Evolutionary conservation across 2,329 filamentous ascomycete genomes (phyloP), one percentile per base, ranked within the genome.

Genomic region (Cladophialophora yegresii): DNA sequence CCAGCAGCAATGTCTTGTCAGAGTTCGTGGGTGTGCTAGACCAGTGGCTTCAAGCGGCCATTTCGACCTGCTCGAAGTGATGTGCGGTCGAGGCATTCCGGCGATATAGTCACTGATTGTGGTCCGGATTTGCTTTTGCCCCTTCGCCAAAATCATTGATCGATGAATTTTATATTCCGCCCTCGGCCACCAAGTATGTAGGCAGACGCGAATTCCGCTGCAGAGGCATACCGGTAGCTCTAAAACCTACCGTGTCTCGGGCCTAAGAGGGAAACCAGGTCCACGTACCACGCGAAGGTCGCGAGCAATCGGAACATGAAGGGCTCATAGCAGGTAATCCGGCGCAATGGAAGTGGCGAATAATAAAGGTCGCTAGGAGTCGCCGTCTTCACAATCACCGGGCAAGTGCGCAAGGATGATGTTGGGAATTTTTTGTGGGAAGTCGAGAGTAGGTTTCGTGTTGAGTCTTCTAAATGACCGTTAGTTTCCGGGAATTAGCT

Each of bases 281-380:
- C 20, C 47, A 28, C 47, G 13, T 12, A 9, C n/a, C n/a, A n/a
- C 9, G 49, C 13, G 45, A 45, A 23, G 7, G 22, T n/a, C 13
- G 20, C 43, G 13, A 30, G 16, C 40, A 23, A 20, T n/a, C 26
- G n/a, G 40, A 58, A 49, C 20, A 12, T 7, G 3, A 4, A 32
- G 5, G 12, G 30, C 55, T 40, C 55, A 16, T 20, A 5, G 55
- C 22, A 59, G 22, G 26, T 45, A 45, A 59, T 20, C 57, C 57
- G 57, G 57, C 45, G 45, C 57, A 59, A 50, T 59, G 57, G 57
- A 59, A 51, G 57, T 59, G 57, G 57, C 57, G 45, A 59, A 59
- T 28, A 12, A 2, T 26, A 12, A 49, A 50, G 8, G 47, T 26
- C 9, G 20, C 20, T 13, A 26, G 23, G 22, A 26, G 20, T 23